These are phyloP conservation scores for Hypoxylon subgilvum DNA, from an alignment of 495 filamentous ascomycete species.

Conservation along the genomic window DNA sequence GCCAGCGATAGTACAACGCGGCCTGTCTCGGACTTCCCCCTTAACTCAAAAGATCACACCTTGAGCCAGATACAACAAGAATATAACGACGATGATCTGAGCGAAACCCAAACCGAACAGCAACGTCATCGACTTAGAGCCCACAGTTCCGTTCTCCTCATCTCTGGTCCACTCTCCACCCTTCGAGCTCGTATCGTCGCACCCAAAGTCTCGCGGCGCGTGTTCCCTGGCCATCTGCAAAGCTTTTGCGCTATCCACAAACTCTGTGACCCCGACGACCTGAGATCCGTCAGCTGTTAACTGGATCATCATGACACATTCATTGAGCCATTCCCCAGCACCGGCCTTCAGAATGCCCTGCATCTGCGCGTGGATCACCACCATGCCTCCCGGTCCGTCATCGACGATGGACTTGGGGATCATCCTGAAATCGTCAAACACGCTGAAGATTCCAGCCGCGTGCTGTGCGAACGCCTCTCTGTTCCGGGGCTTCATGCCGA, in stretches of 20 bases:
- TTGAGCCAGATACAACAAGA: constrained; percentile 21
- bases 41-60: constrained; percentile 20
- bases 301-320: constrained; percentile 49
- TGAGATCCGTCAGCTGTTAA: constrained; percentile 39
- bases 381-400: constrained; percentile 35
- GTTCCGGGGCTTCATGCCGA: constrained; percentile 45
- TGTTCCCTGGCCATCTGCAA: constrained; percentile 45
- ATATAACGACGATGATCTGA: constrained; percentile 23
- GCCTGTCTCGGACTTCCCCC: constrained; percentile 15
- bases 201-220: constrained; percentile 39
- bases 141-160: not conserved
- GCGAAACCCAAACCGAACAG: constrained; percentile 30
- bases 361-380: constrained; percentile 48
- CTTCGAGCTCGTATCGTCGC: not conserved
- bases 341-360: constrained; percentile 35
- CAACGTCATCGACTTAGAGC: constrained; percentile 23
- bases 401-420: constrained; percentile 45
- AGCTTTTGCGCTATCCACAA: constrained; percentile 51
- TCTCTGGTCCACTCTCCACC: not conserved
- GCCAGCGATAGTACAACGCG: not conserved
- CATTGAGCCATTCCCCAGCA: constrained; percentile 44
- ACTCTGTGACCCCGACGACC: constrained; percentile 45
- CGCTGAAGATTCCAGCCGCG: constrained; percentile 44
- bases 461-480: constrained; percentile 42
- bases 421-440: constrained; percentile 50